Evolutionary conservation across 805 yeast genomes (phyloP).

Genomic region (Ogataea dorogensis): DNA sequence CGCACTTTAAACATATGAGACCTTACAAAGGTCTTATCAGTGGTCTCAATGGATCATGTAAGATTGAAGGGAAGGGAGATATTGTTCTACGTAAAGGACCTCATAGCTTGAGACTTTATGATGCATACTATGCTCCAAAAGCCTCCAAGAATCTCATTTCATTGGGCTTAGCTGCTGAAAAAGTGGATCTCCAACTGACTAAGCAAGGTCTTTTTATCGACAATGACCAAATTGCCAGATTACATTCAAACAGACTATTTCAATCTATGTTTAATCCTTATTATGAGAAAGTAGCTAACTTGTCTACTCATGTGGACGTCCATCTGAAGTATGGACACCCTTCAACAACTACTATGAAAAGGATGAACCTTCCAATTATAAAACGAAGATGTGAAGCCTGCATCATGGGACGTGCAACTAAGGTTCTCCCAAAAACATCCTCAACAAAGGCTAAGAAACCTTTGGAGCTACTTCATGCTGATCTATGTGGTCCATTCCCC

Average conservation of each 20-base stretch:
- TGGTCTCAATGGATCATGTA: not conserved
- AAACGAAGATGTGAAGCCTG: no score
- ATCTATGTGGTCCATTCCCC: not conserved
- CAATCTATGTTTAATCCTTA: no score
- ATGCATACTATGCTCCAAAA: not conserved
- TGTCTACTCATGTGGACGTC: not conserved
- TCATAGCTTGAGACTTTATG: not conserved
- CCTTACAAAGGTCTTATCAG: not conserved
- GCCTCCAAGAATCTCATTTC: not conserved
- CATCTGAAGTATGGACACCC: not conserved
- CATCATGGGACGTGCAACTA: no score
- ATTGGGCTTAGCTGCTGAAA: no score
- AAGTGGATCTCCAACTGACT: no score
- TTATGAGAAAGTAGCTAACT: no score
- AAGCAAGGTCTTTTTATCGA: not conserved
- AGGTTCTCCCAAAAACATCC: not conserved
- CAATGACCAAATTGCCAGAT: not conserved
- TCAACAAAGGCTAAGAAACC: not conserved
- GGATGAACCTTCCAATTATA: no score
- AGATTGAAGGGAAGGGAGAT: slow-evolving; percentile 1
- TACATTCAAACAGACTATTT: not conserved
- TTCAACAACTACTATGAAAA: not conserved
- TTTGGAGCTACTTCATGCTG: not conserved
- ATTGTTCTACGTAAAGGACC: not conserved
- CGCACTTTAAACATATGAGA: slow-evolving; percentile 1